Evolutionary conservation across 768 basidiomycete genomes (phyloP), one percentile per base, ranked within the genome.

Genomic region (Suillus subluteus): DNA sequence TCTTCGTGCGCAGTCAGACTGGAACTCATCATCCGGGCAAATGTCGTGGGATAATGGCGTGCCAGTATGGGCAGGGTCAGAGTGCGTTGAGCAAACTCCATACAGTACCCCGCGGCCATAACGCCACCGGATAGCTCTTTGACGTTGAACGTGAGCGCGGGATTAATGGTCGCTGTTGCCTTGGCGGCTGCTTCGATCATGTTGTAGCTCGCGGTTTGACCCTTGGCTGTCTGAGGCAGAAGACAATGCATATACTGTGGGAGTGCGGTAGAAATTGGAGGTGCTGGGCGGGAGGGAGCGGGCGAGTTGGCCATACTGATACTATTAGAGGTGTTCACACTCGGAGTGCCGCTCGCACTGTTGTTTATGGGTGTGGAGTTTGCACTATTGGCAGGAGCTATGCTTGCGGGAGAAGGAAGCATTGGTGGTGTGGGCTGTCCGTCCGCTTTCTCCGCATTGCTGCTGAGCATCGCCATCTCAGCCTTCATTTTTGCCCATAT

Each of bases 361-460:
- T 67, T 75, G 67, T 83, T 87, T 44, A 86, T 88, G 11, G 92
- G 92, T 0, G 91, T 94, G 16, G 91, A 93, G 69, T 91, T 91
- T 63, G 90, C 87, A 71, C 91, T 94, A 70, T 83, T 88, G 8
- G 86, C 81, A 18, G 88, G 81, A 15, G 82, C 86, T 65, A 89
- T 88, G 73, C 88, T 91, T 12, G 88, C 90, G 2, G 90, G 90
- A 43, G 91, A 92, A 44, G 91, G 92, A 55, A 93, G 86, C 92
- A 92, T 92, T 40, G 87, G 86, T 40, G 91, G 90, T 0, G 88
- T 88, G 7, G 77, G 73, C 62, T 83, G 79, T 48, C 72, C 66
- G 23, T 77, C 76, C 73, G 77, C 70, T 70, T 72, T 77, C 69
- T 77, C 76, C 74, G 76, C 76, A 73, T 79, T 77, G 58, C 74